Evolutionary conservation across 805 yeast genomes (phyloP).

Genomic region (Kodamaea kaohsiungensis): DNA sequence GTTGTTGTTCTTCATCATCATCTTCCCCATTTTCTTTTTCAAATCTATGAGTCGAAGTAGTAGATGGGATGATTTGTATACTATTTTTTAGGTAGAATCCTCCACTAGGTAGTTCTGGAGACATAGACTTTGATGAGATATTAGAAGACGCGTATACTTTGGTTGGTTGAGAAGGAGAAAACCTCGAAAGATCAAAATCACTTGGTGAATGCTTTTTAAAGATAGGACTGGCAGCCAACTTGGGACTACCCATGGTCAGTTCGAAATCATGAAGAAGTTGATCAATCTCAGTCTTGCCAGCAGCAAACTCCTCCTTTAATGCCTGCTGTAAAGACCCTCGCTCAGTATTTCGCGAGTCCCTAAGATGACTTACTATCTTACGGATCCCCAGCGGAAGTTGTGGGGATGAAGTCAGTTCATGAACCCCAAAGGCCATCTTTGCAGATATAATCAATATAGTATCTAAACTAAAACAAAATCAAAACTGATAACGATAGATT

Average conservation of each 20-base stretch:
- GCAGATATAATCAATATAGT: background rate
- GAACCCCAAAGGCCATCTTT: conserved; percentile 2
- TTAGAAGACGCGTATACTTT: background rate
- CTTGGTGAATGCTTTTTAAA: background rate
- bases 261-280: conserved; percentile 7
- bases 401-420: conserved; percentile 2
- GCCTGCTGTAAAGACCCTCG: background rate
- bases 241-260: conserved; percentile 1
- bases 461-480: too few relatives aligned
- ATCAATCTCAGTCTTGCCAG: conserved; percentile 4
- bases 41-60: background rate
- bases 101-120: background rate
- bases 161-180: background rate
- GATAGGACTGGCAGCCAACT: background rate
- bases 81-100: background rate
- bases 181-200: background rate
- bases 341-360: background rate
- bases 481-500: background rate
- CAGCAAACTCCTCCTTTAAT: background rate
- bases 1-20: background rate
- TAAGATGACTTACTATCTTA: background rate
- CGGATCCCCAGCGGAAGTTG: background rate
- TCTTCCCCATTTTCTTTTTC: background rate
- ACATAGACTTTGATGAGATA: background rate
- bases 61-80: background rate